Conservation (phyloP, 2,329 filamentous ascomycete genomes). For the Botryotinia convoluta region DNA sequence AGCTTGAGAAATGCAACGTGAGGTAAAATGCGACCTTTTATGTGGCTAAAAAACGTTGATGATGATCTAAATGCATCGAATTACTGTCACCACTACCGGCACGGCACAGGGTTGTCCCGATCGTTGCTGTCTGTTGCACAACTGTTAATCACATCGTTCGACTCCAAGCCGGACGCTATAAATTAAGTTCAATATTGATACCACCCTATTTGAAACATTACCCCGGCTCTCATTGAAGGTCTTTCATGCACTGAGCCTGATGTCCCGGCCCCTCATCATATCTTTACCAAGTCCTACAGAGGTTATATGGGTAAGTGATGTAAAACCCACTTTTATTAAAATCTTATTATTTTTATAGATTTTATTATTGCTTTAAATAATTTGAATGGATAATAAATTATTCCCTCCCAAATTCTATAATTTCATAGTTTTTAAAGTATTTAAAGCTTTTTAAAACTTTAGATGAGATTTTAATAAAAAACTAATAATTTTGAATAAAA, state of each 20-base stretch:
- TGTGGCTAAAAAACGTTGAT: not conserved
- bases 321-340: too few relatives aligned
- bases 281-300: constrained; percentile 5
- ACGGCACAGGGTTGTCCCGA: not conserved
- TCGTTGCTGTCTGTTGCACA: not conserved
- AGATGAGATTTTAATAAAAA: too few relatives aligned
- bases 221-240: not conserved
- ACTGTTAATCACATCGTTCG: not conserved
- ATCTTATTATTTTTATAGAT: too few relatives aligned
- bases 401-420: too few relatives aligned
- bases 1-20: not conserved
- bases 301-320: too few relatives aligned
- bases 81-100: not conserved
- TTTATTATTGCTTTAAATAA: too few relatives aligned
- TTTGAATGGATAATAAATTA: too few relatives aligned
- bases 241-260: not conserved
- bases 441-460: too few relatives aligned
- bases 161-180: not conserved
- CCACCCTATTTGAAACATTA: not conserved
- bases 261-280: not conserved
- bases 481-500: too few relatives aligned
- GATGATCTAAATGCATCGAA: not conserved
- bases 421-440: too few relatives aligned
- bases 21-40: not conserved
- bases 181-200: not conserved